A percentile compares a stretch with the other conserved stretches of the same genome.
Conservation (phyloP, 305 asterid genomes). For the Solanum aculeatissimum region DNA sequence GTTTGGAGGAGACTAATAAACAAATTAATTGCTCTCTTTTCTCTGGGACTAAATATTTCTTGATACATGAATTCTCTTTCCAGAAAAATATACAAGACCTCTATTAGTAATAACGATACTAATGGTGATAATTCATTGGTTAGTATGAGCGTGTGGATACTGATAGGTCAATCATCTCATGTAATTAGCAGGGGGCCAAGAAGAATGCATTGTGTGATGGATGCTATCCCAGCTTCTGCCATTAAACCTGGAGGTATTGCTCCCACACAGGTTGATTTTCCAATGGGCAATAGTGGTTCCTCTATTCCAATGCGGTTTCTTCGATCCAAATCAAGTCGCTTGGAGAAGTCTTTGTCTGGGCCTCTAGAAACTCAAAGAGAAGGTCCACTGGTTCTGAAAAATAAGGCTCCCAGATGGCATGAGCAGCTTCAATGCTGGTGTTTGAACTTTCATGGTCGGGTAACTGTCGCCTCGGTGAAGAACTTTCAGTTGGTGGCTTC, state of each 20-base stretch:
- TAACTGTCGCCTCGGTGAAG: slow-evolving; percentile 85
- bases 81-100: background rate
- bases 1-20: background rate
- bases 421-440: slow-evolving; percentile 99
- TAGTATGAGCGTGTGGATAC: background rate
- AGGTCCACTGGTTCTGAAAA: slow-evolving; percentile 49
- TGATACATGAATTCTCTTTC: background rate
- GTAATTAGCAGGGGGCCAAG: slow-evolving; percentile 68
- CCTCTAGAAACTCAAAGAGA: slow-evolving; percentile 21
- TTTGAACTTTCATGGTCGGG: slow-evolving; percentile 86
- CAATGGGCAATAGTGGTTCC: slow-evolving; percentile 26
- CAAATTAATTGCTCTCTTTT: background rate
- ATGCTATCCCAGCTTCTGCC: slow-evolving; percentile 60
- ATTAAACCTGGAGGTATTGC: slow-evolving; percentile 67
- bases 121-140: background rate
- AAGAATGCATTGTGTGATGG: slow-evolving; percentile 72
- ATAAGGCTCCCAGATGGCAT: slow-evolving; percentile 89
- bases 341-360: slow-evolving; percentile 30
- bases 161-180: background rate
- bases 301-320: slow-evolving; percentile 39
- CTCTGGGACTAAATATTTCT: background rate
- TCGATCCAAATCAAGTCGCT: slow-evolving; percentile 38
- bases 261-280: slow-evolving; percentile 52
- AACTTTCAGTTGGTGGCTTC: slow-evolving; percentile 90
- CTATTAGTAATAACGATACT: background rate